Conservation (phyloP, 306 rosid species). For the Cajanus cajan region DNA sequence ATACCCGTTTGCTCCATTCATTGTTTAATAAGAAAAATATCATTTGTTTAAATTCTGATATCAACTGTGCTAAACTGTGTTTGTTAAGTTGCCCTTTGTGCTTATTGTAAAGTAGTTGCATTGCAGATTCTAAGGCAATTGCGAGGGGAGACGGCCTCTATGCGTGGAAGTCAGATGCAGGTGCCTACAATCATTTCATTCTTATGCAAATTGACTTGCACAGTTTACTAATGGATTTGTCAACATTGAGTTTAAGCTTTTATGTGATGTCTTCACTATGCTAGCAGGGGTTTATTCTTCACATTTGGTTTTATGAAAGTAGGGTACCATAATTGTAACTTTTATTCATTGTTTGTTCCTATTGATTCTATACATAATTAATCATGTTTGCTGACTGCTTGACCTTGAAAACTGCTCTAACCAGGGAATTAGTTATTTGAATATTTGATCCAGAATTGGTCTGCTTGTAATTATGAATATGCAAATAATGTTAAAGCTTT, state of each 20-base stretch:
- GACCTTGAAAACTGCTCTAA: constrained; percentile 2
- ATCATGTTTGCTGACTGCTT: neutral
- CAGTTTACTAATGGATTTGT: neutral
- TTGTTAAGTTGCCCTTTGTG: constrained; percentile 17
- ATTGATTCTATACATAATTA: neutral
- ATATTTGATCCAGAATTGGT: neutral
- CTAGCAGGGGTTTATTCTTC: constrained; percentile 3
- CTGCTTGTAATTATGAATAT: constrained; percentile 8
- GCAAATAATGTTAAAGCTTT: neutral
- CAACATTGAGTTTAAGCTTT: neutral
- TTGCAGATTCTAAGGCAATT: constrained; percentile 76
- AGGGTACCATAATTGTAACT: neutral
- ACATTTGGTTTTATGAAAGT: constrained; percentile 11
- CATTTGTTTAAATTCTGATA: neutral
- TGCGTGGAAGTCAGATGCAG: constrained; percentile 95
- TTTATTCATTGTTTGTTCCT: neutral
- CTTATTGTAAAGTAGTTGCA: constrained; percentile 23
- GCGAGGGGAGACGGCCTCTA: constrained; percentile 85
- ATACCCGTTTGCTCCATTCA: constrained; percentile 3
- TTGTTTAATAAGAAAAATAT: neutral
- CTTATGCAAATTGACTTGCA: neutral
- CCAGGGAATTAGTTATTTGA: constrained; percentile 1
- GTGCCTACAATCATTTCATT: constrained; percentile 31
- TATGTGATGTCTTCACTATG: neutral
- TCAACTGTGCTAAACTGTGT: neutral